Evolutionary conservation across 495 filamentous ascomycete species (phyloP).

Genomic region (Bacidia gigantensis): DNA sequence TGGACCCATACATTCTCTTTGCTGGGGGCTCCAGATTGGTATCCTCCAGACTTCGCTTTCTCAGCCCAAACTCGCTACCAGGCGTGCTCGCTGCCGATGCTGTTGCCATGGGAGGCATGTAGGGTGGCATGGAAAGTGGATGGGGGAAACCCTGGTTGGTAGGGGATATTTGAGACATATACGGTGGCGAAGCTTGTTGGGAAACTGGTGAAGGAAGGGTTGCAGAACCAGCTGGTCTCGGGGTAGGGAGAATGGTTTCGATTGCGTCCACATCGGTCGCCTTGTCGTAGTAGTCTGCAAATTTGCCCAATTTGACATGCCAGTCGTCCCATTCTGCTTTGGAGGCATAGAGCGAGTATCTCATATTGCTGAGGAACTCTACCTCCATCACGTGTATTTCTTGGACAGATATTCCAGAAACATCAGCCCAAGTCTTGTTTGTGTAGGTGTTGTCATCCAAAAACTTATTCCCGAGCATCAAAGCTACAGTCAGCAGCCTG

Average conservation of each 20-base stretch:
- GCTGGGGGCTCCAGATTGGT: slow-evolving; percentile 47
- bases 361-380: slow-evolving; percentile 97
- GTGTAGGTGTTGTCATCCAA: slow-evolving; percentile 99
- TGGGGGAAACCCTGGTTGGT: slow-evolving; percentile 9
- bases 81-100: slow-evolving; percentile 43
- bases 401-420: slow-evolving; percentile 82
- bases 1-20: slow-evolving; percentile 41
- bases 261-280: slow-evolving; percentile 22
- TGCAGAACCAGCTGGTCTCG: slow-evolving; percentile 19
- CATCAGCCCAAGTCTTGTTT: slow-evolving; percentile 99
- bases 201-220: slow-evolving; percentile 42
- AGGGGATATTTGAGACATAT: slow-evolving; percentile 18
- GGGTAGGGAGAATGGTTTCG: slow-evolving; percentile 5
- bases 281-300: slow-evolving; percentile 65
- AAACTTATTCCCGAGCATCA: slow-evolving; percentile 99
- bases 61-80: slow-evolving; percentile 27
- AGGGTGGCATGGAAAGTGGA: slow-evolving; percentile 11
- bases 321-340: slow-evolving; percentile 72
- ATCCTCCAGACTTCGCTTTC: slow-evolving; percentile 65
- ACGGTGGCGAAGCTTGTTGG: slow-evolving; percentile 29
- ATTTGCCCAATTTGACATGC: slow-evolving; percentile 66
- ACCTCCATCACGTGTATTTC: slow-evolving; percentile 99
- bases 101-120: slow-evolving; percentile 26
- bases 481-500: slow-evolving; percentile 81
- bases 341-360: slow-evolving; percentile 80